A percentile compares a stretch with the other conserved stretches of the same genome.
Evolutionary conservation across 768 basidiomycete genomes (phyloP).

Genomic region (Astraeus odoratus): DNA sequence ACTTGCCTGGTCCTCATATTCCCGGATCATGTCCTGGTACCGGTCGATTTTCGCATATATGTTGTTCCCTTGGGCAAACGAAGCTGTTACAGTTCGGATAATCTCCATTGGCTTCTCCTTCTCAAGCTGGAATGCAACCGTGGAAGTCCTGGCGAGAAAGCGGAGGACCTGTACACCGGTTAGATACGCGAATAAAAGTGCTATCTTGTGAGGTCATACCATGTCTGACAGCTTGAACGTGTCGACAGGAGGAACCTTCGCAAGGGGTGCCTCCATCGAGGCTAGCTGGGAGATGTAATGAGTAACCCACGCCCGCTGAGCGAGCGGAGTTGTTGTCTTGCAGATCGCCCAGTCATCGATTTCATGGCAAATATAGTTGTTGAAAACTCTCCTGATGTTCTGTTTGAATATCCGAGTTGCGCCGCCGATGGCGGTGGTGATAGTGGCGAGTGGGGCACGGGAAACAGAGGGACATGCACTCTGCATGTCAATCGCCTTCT

Average conservation of each 20-base stretch:
- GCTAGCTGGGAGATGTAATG: conserved; percentile 22
- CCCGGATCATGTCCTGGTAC: conserved; percentile 24
- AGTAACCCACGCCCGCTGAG: conserved; percentile 26
- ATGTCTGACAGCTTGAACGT: conserved; percentile 19
- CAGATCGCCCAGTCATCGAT: background rate
- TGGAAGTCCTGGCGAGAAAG: conserved; percentile 22
- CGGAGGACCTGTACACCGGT: conserved; percentile 18
- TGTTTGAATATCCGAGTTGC: conserved; percentile 1
- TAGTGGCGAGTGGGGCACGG: conserved; percentile 16
- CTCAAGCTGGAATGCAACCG: conserved; percentile 20
- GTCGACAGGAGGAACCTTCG: conserved; percentile 18
- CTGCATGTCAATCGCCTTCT: conserved; percentile 27
- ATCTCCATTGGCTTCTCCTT: conserved; percentile 21
- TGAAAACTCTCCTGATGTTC: conserved; percentile 15
- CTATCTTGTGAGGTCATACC: conserved; percentile 10
- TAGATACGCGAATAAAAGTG: too few relatives aligned
- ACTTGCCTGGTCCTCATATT: conserved; percentile 34
- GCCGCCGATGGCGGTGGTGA: conserved; percentile 10
- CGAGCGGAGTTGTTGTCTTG: conserved; percentile 14
- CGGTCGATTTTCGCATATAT: conserved; percentile 18
- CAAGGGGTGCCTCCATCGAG: conserved; percentile 16
- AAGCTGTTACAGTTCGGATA: conserved; percentile 14
- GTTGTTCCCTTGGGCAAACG: conserved; percentile 5
- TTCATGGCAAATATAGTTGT: conserved; percentile 2
- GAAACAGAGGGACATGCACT: conserved; percentile 8